A percentile compares a stretch with the other conserved stretches of the same genome.
These are phyloP conservation scores for Eimeria falciformis DNA, from an alignment of 169 alveolate genomes.

Conservation along the genomic window DNA sequence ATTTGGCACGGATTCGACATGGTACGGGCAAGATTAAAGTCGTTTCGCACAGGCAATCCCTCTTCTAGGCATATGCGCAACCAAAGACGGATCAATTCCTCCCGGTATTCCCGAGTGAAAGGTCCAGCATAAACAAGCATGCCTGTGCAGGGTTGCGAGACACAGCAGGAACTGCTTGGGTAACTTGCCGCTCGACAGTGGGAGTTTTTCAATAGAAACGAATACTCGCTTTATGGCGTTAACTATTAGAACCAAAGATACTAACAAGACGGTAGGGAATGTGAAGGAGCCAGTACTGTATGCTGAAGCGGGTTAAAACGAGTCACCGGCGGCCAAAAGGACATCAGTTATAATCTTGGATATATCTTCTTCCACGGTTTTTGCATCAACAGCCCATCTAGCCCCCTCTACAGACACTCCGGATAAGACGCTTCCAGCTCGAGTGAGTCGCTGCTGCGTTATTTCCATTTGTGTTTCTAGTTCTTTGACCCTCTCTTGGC, in stretches of 20 bases:
- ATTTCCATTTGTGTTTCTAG: conserved; percentile 51
- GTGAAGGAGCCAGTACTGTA: neutral
- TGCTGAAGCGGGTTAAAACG: neutral
- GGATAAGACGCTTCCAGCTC: conserved; percentile 53
- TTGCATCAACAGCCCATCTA: conserved; percentile 54
- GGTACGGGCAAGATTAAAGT: conserved; percentile 89
- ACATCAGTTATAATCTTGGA: conserved; percentile 50
- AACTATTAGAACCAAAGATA: too few relatives aligned
- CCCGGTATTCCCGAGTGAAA: conserved; percentile 92
- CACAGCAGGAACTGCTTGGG: neutral
- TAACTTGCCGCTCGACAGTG: neutral
- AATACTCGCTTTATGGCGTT: neutral
- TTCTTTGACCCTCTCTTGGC: conserved; percentile 56
- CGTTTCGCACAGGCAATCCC: conserved; percentile 77
- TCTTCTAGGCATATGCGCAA: conserved; percentile 56
- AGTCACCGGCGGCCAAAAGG: conserved; percentile 53
- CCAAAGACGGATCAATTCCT: conserved; percentile 87
- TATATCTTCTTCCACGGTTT: conserved; percentile 43
- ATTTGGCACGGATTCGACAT: conserved; percentile 93
- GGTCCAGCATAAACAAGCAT: conserved; percentile 94
- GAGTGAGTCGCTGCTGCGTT: conserved; percentile 50
- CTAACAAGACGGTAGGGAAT: too few relatives aligned
- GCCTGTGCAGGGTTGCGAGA: conserved; percentile 83
- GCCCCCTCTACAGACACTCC: conserved; percentile 64
- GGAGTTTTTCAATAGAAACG: neutral